phyloP scores from a whole-genome alignment of 768 basidiomycete species.

The Tricholoma sp. region DNA sequence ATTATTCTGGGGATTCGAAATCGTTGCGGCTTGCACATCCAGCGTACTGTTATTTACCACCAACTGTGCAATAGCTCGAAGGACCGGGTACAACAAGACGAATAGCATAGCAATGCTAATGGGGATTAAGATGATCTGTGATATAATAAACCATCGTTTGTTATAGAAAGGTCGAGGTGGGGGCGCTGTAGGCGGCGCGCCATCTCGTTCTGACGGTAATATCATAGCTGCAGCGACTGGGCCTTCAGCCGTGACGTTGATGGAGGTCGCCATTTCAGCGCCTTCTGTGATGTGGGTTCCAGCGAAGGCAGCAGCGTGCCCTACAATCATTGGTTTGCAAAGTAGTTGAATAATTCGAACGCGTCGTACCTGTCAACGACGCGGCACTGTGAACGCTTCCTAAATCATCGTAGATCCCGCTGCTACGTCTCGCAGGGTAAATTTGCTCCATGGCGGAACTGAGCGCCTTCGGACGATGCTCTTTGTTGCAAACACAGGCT shows the following conservation, averaged over 20 bases:
- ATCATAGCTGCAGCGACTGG: conserved; percentile 12
- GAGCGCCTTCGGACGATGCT: conserved; percentile 2
- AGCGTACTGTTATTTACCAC: conserved; percentile 54
- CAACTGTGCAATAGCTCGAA: conserved; percentile 60
- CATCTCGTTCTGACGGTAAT: conserved; percentile 12
- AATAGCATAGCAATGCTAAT: conserved; percentile 61
- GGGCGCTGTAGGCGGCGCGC: conserved; percentile 14
- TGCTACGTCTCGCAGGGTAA: conserved; percentile 27
- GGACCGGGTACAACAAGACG: conserved; percentile 62
- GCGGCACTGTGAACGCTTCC: conserved; percentile 25
- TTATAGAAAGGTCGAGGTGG: conserved; percentile 48
- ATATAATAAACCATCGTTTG: conserved; percentile 59
- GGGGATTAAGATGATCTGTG: conserved; percentile 41
- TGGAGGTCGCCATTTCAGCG: conserved; percentile 17
- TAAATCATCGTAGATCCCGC: conserved; percentile 29
- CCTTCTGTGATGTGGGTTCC: conserved; percentile 23
- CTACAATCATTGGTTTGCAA: conserved; percentile 16
- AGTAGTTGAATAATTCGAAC: background rate
- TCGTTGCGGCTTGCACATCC: conserved; percentile 46
- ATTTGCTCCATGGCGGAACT: conserved; percentile 29
- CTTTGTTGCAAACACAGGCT: conserved; percentile 9
- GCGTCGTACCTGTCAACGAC: conserved; percentile 28
- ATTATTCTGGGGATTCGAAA: conserved; percentile 49
- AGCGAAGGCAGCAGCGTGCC: conserved; percentile 29
- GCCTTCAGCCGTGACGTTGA: conserved; percentile 13